These are phyloP conservation scores for Paraleonurus japonicus DNA, from an alignment of 257 asterid species.

Conservation along the genomic window DNA sequence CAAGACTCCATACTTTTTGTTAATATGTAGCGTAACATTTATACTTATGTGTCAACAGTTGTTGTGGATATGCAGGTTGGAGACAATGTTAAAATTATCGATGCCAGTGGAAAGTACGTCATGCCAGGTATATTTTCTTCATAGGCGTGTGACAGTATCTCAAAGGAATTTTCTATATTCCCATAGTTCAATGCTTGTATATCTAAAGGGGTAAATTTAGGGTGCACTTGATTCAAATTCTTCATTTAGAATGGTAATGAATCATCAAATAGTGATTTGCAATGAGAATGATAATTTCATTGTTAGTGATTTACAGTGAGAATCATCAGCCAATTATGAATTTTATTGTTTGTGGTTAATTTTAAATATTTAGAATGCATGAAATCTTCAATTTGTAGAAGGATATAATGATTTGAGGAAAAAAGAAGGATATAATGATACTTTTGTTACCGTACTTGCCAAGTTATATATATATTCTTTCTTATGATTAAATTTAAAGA, in stretches of 20 bases:
- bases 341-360: background rate
- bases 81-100: slow-evolving; percentile 70
- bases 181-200: background rate
- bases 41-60: slow-evolving; percentile 17
- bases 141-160: slow-evolving; percentile 12
- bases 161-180: background rate
- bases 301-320: no score
- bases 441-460: background rate
- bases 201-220: background rate
- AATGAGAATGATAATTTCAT: no score
- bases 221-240: no score
- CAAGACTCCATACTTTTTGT: background rate
- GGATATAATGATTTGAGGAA: background rate
- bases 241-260: no score
- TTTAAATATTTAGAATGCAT: slow-evolving; percentile 1
- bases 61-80: slow-evolving; percentile 58
- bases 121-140: slow-evolving; percentile 76
- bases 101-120: slow-evolving; percentile 91
- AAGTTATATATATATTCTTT: background rate
- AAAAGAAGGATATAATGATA: background rate
- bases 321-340: background rate
- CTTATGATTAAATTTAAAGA: background rate
- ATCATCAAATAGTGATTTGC: no score
- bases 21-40: background rate
- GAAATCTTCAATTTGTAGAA: background rate